Percentiles rank a stretch among this genome's conserved stretches.
Conservation (phyloP, 1,139 yeast genomes). For the Debaryomyces udenii region DNA sequence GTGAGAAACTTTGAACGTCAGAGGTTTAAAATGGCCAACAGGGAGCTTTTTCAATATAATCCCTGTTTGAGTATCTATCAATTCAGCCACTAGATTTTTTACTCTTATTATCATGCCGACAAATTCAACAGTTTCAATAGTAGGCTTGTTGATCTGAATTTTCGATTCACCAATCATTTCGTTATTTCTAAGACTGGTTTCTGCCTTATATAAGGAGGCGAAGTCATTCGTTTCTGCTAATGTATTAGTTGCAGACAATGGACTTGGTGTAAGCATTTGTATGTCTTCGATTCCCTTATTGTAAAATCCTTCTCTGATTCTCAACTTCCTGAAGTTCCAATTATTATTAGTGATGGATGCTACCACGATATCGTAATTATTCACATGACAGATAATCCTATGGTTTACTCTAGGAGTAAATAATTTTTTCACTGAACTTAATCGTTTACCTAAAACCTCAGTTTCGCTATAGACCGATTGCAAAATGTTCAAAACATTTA, state of each 20-base stretch:
- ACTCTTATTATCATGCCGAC: constrained; percentile 73
- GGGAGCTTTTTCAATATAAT: constrained; percentile 56
- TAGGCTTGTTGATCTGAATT: constrained; percentile 26
- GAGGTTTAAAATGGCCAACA: constrained; percentile 65
- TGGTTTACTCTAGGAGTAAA: constrained; percentile 77
- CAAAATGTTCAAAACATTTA: constrained; percentile 30
- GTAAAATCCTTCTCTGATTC: constrained; percentile 50
- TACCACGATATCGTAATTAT: constrained; percentile 56
- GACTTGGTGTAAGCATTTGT: constrained; percentile 2
- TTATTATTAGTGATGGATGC: constrained; percentile 66
- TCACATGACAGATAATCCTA: constrained; percentile 61
- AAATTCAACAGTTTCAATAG: constrained; percentile 56
- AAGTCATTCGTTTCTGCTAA: constrained; percentile 22
- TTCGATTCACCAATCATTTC: constrained; percentile 4
- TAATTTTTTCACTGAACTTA: constrained; percentile 57
- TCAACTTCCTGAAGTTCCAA: constrained; percentile 62
- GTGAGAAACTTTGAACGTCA: constrained; percentile 69
- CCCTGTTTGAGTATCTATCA: constrained; percentile 80
- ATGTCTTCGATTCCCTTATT: constrained; percentile 27
- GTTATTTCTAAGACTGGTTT: neutral
- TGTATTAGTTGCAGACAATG: constrained; percentile 21
- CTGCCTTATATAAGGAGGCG: constrained; percentile 15
- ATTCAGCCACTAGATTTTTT: constrained; percentile 55
- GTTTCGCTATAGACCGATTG: constrained; percentile 25
- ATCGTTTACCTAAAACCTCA: constrained; percentile 18